phyloP scores from a whole-genome alignment of 2,329 filamentous ascomycete genomes.

The Pseudodiploospora longispora region DNA sequence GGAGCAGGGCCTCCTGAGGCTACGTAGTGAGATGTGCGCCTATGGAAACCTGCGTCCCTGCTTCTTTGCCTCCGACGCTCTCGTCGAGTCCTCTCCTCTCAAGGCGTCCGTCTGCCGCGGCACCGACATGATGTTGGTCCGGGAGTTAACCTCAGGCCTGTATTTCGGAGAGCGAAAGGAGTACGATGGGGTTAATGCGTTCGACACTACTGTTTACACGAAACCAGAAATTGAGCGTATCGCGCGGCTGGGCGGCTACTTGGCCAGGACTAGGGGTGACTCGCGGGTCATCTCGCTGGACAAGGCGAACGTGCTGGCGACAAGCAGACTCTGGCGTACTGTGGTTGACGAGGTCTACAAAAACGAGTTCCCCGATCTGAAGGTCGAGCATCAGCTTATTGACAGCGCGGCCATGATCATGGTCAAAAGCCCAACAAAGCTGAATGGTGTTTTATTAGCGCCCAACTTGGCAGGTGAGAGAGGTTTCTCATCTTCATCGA shows the following conservation, averaged over 20 bases:
- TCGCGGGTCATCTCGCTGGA: constrained; percentile 75
- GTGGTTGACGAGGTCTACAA: constrained; percentile 77
- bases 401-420: constrained; percentile 97
- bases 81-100: constrained; percentile 78
- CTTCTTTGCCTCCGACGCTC: constrained; percentile 83
- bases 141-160: constrained; percentile 85
- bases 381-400: constrained; percentile 83
- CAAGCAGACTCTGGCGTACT: constrained; percentile 81
- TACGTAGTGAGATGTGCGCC: constrained; percentile 88
- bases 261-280: constrained; percentile 66
- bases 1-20: constrained; percentile 82
- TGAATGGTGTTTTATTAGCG: constrained; percentile 88
- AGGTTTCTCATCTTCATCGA: too few relatives aligned
- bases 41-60: constrained; percentile 95
- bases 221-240: constrained; percentile 82
- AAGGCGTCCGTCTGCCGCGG: constrained; percentile 79
- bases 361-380: constrained; percentile 80
- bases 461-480: constrained; percentile 49
- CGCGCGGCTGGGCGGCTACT: constrained; percentile 68
- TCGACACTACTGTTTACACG: constrained; percentile 83
- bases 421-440: constrained; percentile 80
- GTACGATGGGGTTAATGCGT: constrained; percentile 59
- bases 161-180: constrained; percentile 87
- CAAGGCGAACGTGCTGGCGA: constrained; percentile 95
- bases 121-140: constrained; percentile 86